Evolutionary conservation across 116 monocot species (phyloP).

Genomic region (Iris pallida): DNA sequence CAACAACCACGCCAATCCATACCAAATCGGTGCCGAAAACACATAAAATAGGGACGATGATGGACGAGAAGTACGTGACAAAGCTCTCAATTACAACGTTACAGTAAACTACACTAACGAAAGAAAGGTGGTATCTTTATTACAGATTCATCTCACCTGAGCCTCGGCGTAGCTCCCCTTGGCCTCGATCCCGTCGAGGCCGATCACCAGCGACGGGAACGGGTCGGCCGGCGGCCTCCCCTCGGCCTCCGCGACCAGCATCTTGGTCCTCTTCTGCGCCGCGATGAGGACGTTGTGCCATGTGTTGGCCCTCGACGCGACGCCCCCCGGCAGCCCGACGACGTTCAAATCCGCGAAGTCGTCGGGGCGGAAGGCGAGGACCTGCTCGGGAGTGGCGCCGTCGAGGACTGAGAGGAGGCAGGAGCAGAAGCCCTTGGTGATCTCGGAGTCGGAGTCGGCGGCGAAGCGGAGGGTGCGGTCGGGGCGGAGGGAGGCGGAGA

Average conservation of each 20-base stretch:
- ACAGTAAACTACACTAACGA: neutral
- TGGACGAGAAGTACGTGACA: too few relatives aligned
- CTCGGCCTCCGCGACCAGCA: conserved; percentile 44
- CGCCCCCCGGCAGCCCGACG: conserved; percentile 25
- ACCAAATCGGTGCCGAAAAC: too few relatives aligned
- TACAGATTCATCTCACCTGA: conserved; percentile 52
- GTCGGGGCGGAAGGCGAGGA: conserved; percentile 49
- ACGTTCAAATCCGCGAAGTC: conserved; percentile 71
- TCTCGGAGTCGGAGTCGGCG: conserved; percentile 91
- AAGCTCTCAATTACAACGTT: neutral
- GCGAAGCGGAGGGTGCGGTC: conserved; percentile 57
- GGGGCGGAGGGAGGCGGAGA: conserved; percentile 33
- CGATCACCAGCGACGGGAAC: conserved; percentile 66
- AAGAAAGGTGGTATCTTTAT: too few relatives aligned
- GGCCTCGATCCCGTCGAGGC: conserved; percentile 47
- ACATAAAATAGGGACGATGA: too few relatives aligned
- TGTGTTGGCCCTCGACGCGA: conserved; percentile 70
- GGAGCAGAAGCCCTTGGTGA: conserved; percentile 78
- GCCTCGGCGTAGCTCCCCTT: conserved; percentile 92
- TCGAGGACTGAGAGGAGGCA: conserved; percentile 68
- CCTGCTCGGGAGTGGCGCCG: conserved; percentile 72
- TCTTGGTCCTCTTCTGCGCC: conserved; percentile 82
- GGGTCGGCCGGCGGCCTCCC: conserved; percentile 42
- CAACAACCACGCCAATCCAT: too few relatives aligned
- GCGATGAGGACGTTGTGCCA: conserved; percentile 90